phyloP scores from a whole-genome alignment of 371 early-diverging fungal genomes.

The Smittium culicis region DNA sequence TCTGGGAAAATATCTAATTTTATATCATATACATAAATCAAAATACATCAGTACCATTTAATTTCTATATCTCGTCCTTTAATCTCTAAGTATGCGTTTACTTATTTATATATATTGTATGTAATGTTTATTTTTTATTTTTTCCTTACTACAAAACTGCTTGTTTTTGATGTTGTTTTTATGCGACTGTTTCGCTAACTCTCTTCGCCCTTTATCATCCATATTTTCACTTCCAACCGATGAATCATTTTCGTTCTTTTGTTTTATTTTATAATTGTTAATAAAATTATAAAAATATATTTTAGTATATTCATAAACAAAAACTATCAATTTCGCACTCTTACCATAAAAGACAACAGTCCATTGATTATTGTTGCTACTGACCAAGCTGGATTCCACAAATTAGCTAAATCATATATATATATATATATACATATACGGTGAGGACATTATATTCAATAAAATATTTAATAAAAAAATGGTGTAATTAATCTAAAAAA shows the following conservation, averaged over 20 bases:
- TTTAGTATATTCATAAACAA: too few relatives aligned
- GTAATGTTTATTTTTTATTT: too few relatives aligned
- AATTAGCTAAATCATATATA: slow-evolving; percentile 31
- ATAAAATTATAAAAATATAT: slow-evolving; percentile 8
- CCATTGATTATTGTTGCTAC: slow-evolving; percentile 91
- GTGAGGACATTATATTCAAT: background rate
- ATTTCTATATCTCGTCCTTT: too few relatives aligned
- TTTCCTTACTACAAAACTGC: slow-evolving; percentile 51
- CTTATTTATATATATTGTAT: too few relatives aligned
- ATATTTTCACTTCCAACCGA: slow-evolving; percentile 85
- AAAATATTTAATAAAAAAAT: background rate
- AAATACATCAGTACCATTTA: too few relatives aligned
- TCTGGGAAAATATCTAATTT: background rate
- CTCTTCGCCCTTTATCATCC: slow-evolving; percentile 54
- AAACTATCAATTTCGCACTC: too few relatives aligned
- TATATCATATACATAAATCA: too few relatives aligned
- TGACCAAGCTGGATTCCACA: slow-evolving; percentile 96
- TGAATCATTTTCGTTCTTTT: slow-evolving; percentile 50
- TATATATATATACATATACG: background rate
- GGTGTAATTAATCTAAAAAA: background rate
- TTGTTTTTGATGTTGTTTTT: slow-evolving; percentile 53
- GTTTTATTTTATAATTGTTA: too few relatives aligned
- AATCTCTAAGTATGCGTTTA: too few relatives aligned
- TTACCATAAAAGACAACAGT: slow-evolving; percentile 86
- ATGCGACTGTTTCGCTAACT: slow-evolving; percentile 65